Evolutionary conservation across 768 basidiomycete species (phyloP).

Genomic region (Boletus barrowsii): DNA sequence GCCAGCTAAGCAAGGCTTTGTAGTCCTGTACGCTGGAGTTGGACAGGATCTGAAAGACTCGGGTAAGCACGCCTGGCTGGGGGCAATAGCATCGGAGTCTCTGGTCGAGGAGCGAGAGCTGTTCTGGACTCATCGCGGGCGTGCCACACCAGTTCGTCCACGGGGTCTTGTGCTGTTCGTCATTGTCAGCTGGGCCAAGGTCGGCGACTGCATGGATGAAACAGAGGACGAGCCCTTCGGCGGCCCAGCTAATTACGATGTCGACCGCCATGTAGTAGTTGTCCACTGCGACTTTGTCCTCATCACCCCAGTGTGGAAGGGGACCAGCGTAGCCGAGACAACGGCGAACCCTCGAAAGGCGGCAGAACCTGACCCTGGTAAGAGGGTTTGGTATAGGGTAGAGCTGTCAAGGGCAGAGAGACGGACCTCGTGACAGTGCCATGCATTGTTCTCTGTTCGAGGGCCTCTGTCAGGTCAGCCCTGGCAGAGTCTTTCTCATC

Average conservation of each 20-base stretch:
- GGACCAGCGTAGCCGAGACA: conserved; percentile 66
- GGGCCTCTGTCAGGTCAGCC: conserved; percentile 68
- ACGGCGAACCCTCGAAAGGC: conserved; percentile 70
- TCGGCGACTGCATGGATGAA: conserved; percentile 85
- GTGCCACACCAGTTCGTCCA: conserved; percentile 94
- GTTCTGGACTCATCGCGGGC: conserved; percentile 52
- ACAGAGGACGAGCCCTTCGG: conserved; percentile 81
- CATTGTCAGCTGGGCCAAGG: conserved; percentile 66
- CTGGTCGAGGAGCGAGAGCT: conserved; percentile 57
- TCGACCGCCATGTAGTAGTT: conserved; percentile 81
- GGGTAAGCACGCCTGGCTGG: conserved; percentile 46
- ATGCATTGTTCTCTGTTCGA: conserved; percentile 72
- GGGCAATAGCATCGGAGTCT: conserved; percentile 56
- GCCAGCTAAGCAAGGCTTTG: conserved; percentile 70
- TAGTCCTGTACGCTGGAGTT: conserved; percentile 50
- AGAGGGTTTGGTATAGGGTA: conserved; percentile 23
- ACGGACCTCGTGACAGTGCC: conserved; percentile 78
- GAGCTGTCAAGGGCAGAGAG: not conserved
- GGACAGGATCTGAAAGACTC: conserved; percentile 78
- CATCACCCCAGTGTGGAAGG: conserved; percentile 53
- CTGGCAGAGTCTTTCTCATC: conserved; percentile 76
- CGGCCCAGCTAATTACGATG: conserved; percentile 87
- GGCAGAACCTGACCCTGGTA: conserved; percentile 72
- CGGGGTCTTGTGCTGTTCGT: conserved; percentile 65
- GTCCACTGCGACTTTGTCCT: conserved; percentile 68